Conservation (phyloP, 2,329 filamentous ascomycete species). For the Beauveria bassiana region DNA sequence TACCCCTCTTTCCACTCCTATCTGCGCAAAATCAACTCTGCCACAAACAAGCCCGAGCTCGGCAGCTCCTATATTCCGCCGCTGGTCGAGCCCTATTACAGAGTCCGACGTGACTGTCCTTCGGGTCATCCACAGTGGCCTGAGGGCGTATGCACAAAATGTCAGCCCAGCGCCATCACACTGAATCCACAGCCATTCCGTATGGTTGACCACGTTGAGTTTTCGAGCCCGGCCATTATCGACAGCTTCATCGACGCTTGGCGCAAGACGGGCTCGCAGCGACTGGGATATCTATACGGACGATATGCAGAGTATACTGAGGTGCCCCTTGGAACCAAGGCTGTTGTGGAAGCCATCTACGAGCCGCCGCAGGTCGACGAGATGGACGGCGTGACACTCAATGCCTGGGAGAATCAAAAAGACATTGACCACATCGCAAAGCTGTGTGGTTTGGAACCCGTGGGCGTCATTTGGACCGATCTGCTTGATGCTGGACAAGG, state of each 20-base stretch:
- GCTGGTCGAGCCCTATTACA: constrained; percentile 84
- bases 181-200: constrained; percentile 88
- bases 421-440: constrained; percentile 74
- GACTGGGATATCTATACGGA: constrained; percentile 86
- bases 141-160: constrained; percentile 95
- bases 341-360: constrained; percentile 93
- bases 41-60: constrained; percentile 91
- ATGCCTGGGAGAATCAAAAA: constrained; percentile 76
- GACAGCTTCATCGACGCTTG: constrained; percentile 89
- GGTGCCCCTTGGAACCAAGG: constrained; percentile 89
- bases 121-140: constrained; percentile 91
- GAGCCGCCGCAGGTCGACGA: constrained; percentile 90
- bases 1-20: constrained; percentile 95
- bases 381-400: constrained; percentile 76
- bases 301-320: constrained; percentile 85
- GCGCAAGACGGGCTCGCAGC: constrained; percentile 76
- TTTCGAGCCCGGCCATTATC: constrained; percentile 75
- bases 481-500: constrained; percentile 72
- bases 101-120: constrained; percentile 82
- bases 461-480: constrained; percentile 94
- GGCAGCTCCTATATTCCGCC: constrained; percentile 95
- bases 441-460: constrained; percentile 75
- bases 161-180: constrained; percentile 93
- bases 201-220: constrained; percentile 98
- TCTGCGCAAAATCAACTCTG: constrained; percentile 87